These are phyloP conservation scores for Monosporascus ibericus DNA, from an alignment of 2,329 filamentous ascomycete genomes.

Conservation along the genomic window DNA sequence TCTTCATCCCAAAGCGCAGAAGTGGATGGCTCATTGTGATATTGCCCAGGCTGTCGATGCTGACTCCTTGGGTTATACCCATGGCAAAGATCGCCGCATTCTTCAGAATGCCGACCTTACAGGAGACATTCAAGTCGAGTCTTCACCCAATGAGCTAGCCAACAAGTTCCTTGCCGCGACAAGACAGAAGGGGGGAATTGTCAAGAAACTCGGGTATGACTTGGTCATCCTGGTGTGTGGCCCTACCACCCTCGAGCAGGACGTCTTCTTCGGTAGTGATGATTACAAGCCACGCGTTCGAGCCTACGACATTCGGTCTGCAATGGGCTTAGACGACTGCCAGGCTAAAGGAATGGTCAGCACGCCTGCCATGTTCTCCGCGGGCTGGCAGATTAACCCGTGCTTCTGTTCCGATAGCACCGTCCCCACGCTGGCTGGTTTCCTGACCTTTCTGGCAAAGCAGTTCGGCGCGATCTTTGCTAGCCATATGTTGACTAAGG, in stretches of 20 bases:
- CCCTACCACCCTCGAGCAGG: conserved; percentile 21
- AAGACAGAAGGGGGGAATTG: conserved; percentile 8
- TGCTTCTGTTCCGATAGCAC: conserved; percentile 11
- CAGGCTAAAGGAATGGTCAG: conserved; percentile 14
- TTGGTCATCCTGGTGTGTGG: conserved; percentile 23
- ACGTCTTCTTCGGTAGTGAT: conserved; percentile 18
- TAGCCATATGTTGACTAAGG: conserved; percentile 5
- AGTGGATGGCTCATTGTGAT: conserved; percentile 22
- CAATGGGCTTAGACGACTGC: conserved; percentile 5
- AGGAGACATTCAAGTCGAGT: conserved; percentile 16
- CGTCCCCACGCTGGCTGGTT: conserved; percentile 1
- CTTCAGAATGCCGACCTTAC: conserved; percentile 7
- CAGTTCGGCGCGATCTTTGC: conserved; percentile 24
- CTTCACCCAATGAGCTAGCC: conserved; percentile 9
- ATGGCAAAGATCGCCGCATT: conserved; percentile 18
- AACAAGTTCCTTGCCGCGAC: conserved; percentile 13
- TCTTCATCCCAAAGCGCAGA: conserved; percentile 11
- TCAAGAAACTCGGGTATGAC: conserved; percentile 5
- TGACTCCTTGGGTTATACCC: conserved; percentile 14
- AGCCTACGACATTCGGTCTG: conserved; percentile 11
- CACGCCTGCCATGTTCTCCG: conserved; percentile 23
- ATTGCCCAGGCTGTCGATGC: conserved; percentile 10
- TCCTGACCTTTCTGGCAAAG: conserved; percentile 16
- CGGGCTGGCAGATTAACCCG: conserved; percentile 24
- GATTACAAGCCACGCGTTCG: conserved; percentile 6